phyloP scores from a whole-genome alignment of 352 stramenopile genomes.

The Globisporangium lucens region DNA sequence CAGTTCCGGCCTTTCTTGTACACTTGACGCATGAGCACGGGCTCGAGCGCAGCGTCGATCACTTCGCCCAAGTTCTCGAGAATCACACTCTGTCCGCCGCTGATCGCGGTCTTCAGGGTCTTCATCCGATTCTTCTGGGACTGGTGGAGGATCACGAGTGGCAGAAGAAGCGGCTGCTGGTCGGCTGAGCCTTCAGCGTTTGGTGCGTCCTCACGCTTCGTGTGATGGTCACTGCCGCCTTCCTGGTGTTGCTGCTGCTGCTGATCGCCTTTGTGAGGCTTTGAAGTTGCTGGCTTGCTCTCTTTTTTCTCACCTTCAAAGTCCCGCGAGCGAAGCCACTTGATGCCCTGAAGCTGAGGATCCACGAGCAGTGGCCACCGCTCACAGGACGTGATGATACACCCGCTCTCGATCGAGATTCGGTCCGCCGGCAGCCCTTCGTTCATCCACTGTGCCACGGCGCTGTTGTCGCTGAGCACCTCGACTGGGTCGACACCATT shows the following conservation, averaged over 20 bases:
- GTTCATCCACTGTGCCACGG: conserved; percentile 91
- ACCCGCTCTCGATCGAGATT: conserved; percentile 92
- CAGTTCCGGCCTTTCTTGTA: conserved; percentile 87
- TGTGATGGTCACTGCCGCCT: background rate
- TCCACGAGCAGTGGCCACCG: conserved; percentile 90
- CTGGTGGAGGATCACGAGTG: conserved; percentile 69
- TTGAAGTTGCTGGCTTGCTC: background rate
- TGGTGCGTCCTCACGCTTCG: background rate
- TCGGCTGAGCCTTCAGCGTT: background rate
- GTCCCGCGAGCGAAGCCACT: conserved; percentile 73
- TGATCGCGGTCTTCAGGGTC: conserved; percentile 73
- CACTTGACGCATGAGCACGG: conserved; percentile 86
- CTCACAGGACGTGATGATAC: conserved; percentile 87
- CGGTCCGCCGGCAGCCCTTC: conserved; percentile 87
- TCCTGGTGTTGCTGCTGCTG: background rate
- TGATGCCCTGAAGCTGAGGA: conserved; percentile 88
- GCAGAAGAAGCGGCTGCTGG: conserved; percentile 9
- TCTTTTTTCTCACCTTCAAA: conserved; percentile 22
- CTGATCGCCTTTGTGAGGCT: background rate
- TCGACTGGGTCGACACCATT: conserved; percentile 76
- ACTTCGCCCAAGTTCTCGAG: conserved; percentile 87
- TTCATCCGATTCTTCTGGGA: conserved; percentile 78
- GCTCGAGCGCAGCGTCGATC: conserved; percentile 87
- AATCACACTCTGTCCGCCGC: conserved; percentile 77
- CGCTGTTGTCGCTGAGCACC: conserved; percentile 81